Evolutionary conservation across 2,329 filamentous ascomycete species (phyloP).

Genomic region (Diaporthe vexans): DNA sequence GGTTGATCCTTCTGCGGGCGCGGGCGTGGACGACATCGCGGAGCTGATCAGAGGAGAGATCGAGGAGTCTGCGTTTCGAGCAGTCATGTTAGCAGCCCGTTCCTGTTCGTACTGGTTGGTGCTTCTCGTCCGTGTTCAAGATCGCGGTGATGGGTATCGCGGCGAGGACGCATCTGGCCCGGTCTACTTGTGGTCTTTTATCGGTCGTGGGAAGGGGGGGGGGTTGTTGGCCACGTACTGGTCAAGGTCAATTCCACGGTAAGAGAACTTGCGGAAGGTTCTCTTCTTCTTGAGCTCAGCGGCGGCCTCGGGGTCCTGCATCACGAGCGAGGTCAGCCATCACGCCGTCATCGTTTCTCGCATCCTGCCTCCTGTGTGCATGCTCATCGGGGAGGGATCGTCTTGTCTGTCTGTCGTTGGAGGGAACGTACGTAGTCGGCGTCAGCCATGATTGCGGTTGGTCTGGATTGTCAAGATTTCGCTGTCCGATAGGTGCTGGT

Average conservation of each 20-base stretch:
- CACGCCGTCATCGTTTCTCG: constrained; percentile 34
- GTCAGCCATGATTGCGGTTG: constrained; percentile 82
- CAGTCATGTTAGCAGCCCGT: constrained; percentile 34
- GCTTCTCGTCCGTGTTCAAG: not conserved
- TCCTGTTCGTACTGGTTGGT: not conserved
- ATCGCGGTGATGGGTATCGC: constrained; percentile 21
- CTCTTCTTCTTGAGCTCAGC: constrained; percentile 99
- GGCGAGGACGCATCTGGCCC: not conserved
- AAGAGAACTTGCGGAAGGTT: constrained; percentile 99
- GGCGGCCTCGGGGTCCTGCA: constrained; percentile 95
- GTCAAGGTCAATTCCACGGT: constrained; percentile 99
- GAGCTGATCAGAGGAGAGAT: constrained; percentile 98
- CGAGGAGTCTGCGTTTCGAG: constrained; percentile 81
- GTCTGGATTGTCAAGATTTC: constrained; percentile 50
- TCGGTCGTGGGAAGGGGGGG: not conserved
- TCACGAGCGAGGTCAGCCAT: constrained; percentile 39
- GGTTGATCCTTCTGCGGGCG: constrained; percentile 99
- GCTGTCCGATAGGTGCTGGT: constrained; percentile 55
- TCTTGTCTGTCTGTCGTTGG: constrained; percentile 40
- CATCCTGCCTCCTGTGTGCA: not conserved
- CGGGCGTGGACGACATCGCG: constrained; percentile 99
- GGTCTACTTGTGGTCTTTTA: not conserved
- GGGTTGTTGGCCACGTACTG: constrained; percentile 76
- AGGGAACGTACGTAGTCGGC: constrained; percentile 50
- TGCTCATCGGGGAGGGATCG: not conserved